Evolutionary conservation across 257 asterid species (phyloP), one percentile per base, ranked within the genome.

Genomic region (Buddleja alternifolia): DNA sequence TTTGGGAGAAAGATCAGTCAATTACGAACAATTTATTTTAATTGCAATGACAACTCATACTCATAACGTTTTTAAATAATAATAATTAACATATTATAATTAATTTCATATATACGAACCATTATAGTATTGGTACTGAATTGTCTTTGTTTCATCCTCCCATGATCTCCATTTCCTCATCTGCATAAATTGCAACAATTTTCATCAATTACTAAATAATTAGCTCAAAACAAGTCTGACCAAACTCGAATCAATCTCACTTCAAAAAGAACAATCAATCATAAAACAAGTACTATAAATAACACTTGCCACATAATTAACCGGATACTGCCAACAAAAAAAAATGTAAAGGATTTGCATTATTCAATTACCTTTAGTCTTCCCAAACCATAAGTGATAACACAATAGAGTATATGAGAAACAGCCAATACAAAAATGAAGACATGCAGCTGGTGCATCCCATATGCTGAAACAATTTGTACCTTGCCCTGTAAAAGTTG

Each of bases 151-250:
- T 73, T 84, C 95, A 48, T 67, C 75, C 77, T 90, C 97, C 97
- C 97, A 90, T 14, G 76, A 65, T 71, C 73, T 86, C 97, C 94
- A 90, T 74, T 74, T 82, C 71, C 88, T 80, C 97, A 90, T 90
- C 96, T 90, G 77, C 67, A 58, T 47, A 58, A 24, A 37, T 8
- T 20, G 0, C 7, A 20, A 40, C 32, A 54, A 16, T 51, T 20
- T 41, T 42, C n/a, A 6, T n/a, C 2, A 17, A 63, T 10, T 41
- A 44, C 12, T 11, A 10, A 9, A n/a, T n/a, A n/a, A n/a, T n/a
- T n/a, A n/a, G n/a, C n/a, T n/a, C n/a, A n/a, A n/a, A n/a, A n/a
- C n/a, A 44, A 10, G 3, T 6, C n/a, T 44, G 9, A 14, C 1
- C 1, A 11, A 10, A 3, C 12, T 3, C 15, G 3, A 60, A 0